Percentiles rank a stretch among this genome's conserved stretches.
These are phyloP conservation scores for Claviceps pusilla DNA, from an alignment of 2,329 filamentous ascomycete species.

Conservation along the genomic window DNA sequence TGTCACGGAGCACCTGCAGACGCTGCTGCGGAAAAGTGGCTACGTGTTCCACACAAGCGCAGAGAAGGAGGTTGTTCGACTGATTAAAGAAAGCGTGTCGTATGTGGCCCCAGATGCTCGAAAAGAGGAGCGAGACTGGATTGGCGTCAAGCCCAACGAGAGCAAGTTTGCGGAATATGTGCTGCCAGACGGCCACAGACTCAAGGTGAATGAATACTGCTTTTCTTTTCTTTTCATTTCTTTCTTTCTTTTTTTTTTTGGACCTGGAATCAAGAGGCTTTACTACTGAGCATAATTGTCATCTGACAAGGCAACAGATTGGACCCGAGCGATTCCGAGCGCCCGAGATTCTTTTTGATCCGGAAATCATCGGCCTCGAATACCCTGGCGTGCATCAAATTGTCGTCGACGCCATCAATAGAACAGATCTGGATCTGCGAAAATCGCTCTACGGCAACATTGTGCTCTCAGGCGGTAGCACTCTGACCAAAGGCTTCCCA, in stretches of 20 bases:
- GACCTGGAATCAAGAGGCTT: background rate
- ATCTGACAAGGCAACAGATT: constrained; percentile 37
- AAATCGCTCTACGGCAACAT: constrained; percentile 94
- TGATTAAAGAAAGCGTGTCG: constrained; percentile 89
- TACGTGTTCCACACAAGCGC: constrained; percentile 95
- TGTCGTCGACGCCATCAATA: constrained; percentile 86
- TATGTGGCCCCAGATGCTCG: constrained; percentile 85
- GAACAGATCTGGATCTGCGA: constrained; percentile 88
- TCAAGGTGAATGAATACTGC: constrained; percentile 46
- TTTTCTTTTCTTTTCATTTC: too few species aligned
- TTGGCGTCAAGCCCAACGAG: constrained; percentile 59
- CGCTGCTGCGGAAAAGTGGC: constrained; percentile 76
- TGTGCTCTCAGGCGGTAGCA: constrained; percentile 89
- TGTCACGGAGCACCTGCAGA: constrained; percentile 90
- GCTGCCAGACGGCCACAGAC: constrained; percentile 80
- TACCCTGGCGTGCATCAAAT: constrained; percentile 97
- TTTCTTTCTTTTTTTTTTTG: too few species aligned
- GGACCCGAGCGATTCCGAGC: constrained; percentile 90
- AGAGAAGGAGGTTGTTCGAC: constrained; percentile 95
- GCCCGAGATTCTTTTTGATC: constrained; percentile 93
- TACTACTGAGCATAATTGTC: background rate
- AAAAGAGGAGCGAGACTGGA: constrained; percentile 95
- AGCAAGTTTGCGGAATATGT: constrained; percentile 74
- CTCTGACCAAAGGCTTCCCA: constrained; percentile 90
- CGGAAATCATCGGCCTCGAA: constrained; percentile 90